phyloP scores from a whole-genome alignment of 805 yeast species.

The Saturnispora dispora region DNA sequence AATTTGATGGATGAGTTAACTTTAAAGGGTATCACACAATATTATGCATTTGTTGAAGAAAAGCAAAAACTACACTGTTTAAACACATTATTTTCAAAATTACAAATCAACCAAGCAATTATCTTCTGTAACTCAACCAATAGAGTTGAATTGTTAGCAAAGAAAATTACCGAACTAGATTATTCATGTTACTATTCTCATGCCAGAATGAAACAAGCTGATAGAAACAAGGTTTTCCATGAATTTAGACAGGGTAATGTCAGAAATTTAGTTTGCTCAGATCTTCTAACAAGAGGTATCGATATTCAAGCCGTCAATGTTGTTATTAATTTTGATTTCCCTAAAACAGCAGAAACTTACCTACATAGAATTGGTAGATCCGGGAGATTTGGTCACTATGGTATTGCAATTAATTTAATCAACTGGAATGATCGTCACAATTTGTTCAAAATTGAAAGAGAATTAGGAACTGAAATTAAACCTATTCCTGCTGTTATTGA shows the following conservation, averaged over 20 bases:
- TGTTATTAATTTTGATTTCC: slow-evolving; percentile 96
- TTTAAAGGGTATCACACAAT: slow-evolving; percentile 91
- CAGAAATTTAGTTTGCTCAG: slow-evolving; percentile 94
- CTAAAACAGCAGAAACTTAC: slow-evolving; percentile 95
- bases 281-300: slow-evolving; percentile 93
- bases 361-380: slow-evolving; percentile 98
- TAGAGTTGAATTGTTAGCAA: slow-evolving; percentile 91
- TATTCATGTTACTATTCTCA: slow-evolving; percentile 95
- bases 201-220: slow-evolving; percentile 95
- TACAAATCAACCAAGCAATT: slow-evolving; percentile 93
- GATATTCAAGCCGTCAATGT: slow-evolving; percentile 99
- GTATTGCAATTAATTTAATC: slow-evolving; percentile 92
- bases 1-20: slow-evolving; percentile 97
- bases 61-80: slow-evolving; percentile 92
- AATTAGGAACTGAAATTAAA: slow-evolving; percentile 92
- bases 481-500: slow-evolving; percentile 96
- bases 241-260: slow-evolving; percentile 98
- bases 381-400: slow-evolving; percentile 97
- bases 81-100: slow-evolving; percentile 86
- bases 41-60: slow-evolving; percentile 97
- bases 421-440: slow-evolving; percentile 95
- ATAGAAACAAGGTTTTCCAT: slow-evolving; percentile 96
- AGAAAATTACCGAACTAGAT: slow-evolving; percentile 92
- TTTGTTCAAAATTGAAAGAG: slow-evolving; percentile 91
- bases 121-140: slow-evolving; percentile 95